Conservation (phyloP, 2,329 filamentous ascomycete species). For the Diaporthe citriasiana region DNA sequence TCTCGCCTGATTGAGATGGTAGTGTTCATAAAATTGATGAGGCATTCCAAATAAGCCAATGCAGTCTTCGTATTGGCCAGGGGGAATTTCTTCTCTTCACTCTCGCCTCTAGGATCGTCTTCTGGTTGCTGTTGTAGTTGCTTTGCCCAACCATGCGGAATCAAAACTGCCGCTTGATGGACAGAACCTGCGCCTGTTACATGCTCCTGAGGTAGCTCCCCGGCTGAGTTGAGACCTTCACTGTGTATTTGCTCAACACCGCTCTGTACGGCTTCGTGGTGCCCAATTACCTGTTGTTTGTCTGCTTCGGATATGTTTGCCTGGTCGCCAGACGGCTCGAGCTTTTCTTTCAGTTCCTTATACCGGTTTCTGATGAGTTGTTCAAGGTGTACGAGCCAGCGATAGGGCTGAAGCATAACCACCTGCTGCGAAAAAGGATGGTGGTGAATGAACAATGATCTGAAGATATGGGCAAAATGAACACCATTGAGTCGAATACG, state of each 20-base stretch:
- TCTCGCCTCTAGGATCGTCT: background rate
- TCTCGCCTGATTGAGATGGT: constrained; percentile 33
- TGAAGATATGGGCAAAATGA: constrained; percentile 20
- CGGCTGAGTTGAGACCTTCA: background rate
- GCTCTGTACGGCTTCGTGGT: too few species aligned
- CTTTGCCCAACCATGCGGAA: background rate
- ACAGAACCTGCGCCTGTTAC: background rate
- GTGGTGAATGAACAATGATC: too few species aligned
- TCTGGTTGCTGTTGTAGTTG: background rate
- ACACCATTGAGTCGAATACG: constrained; percentile 34
- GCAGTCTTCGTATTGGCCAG: background rate
- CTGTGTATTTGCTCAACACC: background rate
- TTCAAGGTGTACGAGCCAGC: constrained; percentile 35
- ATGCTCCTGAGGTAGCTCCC: background rate
- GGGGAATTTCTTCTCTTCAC: background rate
- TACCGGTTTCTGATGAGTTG: constrained; percentile 24
- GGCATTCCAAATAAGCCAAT: constrained; percentile 41
- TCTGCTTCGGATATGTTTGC: too few species aligned
- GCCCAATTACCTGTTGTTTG: too few species aligned
- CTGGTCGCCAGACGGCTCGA: background rate
- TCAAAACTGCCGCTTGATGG: background rate
- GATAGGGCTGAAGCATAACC: constrained; percentile 40
- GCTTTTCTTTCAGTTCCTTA: background rate
- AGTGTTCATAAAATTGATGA: constrained; percentile 44
- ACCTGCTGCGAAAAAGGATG: background rate